Evolutionary conservation across 345 rosid genomes (phyloP).

Genomic region (Chamaenerion angustifolium): DNA sequence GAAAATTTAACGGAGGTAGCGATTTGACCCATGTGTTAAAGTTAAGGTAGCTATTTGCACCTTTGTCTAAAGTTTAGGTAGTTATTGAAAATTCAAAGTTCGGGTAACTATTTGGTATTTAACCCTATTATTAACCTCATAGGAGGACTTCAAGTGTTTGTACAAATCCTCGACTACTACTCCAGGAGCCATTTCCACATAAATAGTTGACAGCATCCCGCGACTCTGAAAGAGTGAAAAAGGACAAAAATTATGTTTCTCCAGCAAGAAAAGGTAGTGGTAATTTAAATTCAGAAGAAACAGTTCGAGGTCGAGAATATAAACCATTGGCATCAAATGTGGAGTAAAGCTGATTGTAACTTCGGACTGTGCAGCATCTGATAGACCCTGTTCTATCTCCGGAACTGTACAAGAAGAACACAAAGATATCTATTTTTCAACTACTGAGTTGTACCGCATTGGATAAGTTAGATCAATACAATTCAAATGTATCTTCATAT

Average conservation of each 20-base stretch:
- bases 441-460: background rate
- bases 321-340: constrained; percentile 96
- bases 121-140: constrained; percentile 38
- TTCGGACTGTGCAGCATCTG: constrained; percentile 58
- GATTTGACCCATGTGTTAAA: too few relatives aligned
- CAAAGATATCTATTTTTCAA: background rate
- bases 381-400: constrained; percentile 91
- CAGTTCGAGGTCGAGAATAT: constrained; percentile 3
- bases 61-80: too few relatives aligned
- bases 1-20: too few relatives aligned
- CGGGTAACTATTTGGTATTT: too few relatives aligned
- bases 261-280: background rate
- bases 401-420: constrained; percentile 42
- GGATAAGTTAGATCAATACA: background rate
- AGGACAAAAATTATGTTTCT: background rate
- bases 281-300: background rate
- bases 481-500: too few relatives aligned
- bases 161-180: constrained; percentile 46
- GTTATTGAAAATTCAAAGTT: too few relatives aligned
- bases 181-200: constrained; percentile 70
- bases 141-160: constrained; percentile 36
- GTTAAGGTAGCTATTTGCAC: too few relatives aligned
- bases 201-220: constrained; percentile 93
- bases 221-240: constrained; percentile 41
- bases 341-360: constrained; percentile 91